Evolutionary conservation across 1,284 basidiomycete genomes (phyloP).

Genomic region (Cutaneotrichosporon curvatum): DNA sequence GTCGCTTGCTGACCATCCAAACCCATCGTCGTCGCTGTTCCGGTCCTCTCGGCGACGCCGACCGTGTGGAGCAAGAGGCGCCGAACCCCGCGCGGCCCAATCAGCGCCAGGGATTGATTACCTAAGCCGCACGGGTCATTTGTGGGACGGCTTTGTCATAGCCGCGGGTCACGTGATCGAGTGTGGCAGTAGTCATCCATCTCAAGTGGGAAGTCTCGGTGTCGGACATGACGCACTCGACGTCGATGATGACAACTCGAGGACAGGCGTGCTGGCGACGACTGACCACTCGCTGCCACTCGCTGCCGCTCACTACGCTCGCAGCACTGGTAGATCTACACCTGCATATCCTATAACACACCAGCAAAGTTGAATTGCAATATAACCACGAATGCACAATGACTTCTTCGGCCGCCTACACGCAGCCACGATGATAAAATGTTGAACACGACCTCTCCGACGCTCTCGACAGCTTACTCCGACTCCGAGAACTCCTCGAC

Average conservation of each 20-base stretch:
- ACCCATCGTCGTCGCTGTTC: too few relatives aligned
- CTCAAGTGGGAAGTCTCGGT: too few relatives aligned
- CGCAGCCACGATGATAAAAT: neutral
- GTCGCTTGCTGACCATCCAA: neutral
- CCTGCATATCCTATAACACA: too few relatives aligned
- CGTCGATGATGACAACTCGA: too few relatives aligned
- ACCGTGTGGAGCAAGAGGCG: neutral
- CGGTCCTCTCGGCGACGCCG: conserved; percentile 1
- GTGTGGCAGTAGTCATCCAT: too few relatives aligned
- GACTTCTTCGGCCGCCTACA: neutral
- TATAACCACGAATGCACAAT: neutral
- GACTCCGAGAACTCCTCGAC: conserved; percentile 69
- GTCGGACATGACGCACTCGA: too few relatives aligned
- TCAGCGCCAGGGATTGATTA: neutral
- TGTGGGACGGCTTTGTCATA: conserved; percentile 8
- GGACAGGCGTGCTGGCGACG: too few relatives aligned
- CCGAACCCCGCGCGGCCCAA: too few relatives aligned
- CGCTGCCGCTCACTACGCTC: too few relatives aligned
- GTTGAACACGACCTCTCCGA: neutral
- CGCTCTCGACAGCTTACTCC: conserved; percentile 1
- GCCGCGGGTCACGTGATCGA: neutral
- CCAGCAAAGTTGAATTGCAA: neutral
- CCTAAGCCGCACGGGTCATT: neutral
- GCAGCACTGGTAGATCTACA: too few relatives aligned
- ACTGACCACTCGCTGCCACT: too few relatives aligned